These are phyloP conservation scores for Lomentospora prolificans DNA, from an alignment of 2,329 filamentous ascomycete genomes.

Conservation along the genomic window DNA sequence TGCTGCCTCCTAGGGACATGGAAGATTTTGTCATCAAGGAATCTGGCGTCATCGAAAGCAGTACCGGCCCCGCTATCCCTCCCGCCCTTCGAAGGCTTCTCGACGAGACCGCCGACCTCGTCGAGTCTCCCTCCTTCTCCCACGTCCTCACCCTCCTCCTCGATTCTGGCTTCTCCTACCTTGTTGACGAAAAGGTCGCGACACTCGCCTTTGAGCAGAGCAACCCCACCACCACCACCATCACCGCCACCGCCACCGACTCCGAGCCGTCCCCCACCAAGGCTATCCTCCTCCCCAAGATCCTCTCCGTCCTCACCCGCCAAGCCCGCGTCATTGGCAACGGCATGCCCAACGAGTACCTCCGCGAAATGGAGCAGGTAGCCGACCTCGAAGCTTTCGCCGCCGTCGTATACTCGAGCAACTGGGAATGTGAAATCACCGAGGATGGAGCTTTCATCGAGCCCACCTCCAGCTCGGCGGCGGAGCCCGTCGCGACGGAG, in stretches of 20 bases:
- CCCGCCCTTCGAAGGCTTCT: constrained; percentile 68
- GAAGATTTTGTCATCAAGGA: constrained; percentile 79
- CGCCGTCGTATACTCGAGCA: constrained; percentile 78
- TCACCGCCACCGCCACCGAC: constrained; percentile 11
- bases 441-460: constrained; percentile 30
- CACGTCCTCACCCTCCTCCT: constrained; percentile 80
- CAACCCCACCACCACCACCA: constrained; percentile 17
- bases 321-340: constrained; percentile 86
- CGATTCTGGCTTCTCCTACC: constrained; percentile 74
- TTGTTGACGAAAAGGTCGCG: constrained; percentile 75
- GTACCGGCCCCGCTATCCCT: constrained; percentile 26
- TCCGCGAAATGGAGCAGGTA: constrained; percentile 66
- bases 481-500: constrained; percentile 15
- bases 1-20: constrained; percentile 69
- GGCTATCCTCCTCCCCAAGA: constrained; percentile 64
- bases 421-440: constrained; percentile 60
- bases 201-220: constrained; percentile 62
- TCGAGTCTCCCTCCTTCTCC: constrained; percentile 86
- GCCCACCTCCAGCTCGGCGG: constrained; percentile 11
- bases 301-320: constrained; percentile 79
- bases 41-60: constrained; percentile 60
- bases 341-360: constrained; percentile 61
- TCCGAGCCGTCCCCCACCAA: constrained; percentile 49
- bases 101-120: constrained; percentile 90
- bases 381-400: constrained; percentile 73